These are phyloP conservation scores for Fusarium buxicola DNA, from an alignment of 2,329 filamentous ascomycete species.

Conservation along the genomic window DNA sequence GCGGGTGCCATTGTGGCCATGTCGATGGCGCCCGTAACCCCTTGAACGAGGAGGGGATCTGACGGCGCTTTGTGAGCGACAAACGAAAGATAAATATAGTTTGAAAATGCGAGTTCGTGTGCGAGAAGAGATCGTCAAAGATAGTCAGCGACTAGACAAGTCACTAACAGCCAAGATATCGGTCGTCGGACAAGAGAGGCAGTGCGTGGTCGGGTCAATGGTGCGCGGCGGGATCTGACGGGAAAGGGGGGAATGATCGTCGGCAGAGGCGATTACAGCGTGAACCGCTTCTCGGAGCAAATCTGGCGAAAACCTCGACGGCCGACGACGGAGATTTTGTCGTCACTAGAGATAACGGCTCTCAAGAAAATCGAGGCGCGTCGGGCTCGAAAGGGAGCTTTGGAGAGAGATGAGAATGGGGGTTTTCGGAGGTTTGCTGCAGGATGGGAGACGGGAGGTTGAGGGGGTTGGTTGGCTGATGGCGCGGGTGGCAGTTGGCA, in stretches of 20 bases:
- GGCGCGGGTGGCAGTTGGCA: conserved; percentile 26
- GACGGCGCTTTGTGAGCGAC: conserved; percentile 2
- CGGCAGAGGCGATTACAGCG: conserved; percentile 17
- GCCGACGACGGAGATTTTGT: conserved; percentile 31
- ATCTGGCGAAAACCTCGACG: conserved; percentile 9
- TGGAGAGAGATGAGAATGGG: conserved; percentile 37
- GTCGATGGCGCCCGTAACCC: conserved; percentile 48
- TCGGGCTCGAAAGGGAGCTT: conserved; percentile 35
- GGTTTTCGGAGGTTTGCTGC: conserved; percentile 31
- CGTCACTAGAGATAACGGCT: conserved; percentile 37
- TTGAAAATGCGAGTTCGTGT: background rate
- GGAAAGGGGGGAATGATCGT: conserved; percentile 32
- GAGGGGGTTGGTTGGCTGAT: conserved; percentile 40
- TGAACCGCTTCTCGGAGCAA: background rate
- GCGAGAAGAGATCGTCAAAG: conserved; percentile 11
- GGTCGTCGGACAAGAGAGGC: conserved; percentile 31
- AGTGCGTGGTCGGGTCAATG: conserved; percentile 22
- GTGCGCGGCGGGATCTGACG: conserved; percentile 25
- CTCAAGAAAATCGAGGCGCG: conserved; percentile 37
- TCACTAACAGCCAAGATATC: conserved; percentile 17
- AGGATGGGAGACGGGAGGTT: conserved; percentile 39
- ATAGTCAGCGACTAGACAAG: conserved; percentile 2
- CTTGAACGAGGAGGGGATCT: conserved; percentile 24
- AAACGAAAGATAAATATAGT: conserved; percentile 8
- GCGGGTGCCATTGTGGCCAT: conserved; percentile 67